A percentile compares a stretch with the other conserved stretches of the same genome.
Evolutionary conservation across 306 rosid species (phyloP).

Genomic region (Begonia peltatifolia): DNA sequence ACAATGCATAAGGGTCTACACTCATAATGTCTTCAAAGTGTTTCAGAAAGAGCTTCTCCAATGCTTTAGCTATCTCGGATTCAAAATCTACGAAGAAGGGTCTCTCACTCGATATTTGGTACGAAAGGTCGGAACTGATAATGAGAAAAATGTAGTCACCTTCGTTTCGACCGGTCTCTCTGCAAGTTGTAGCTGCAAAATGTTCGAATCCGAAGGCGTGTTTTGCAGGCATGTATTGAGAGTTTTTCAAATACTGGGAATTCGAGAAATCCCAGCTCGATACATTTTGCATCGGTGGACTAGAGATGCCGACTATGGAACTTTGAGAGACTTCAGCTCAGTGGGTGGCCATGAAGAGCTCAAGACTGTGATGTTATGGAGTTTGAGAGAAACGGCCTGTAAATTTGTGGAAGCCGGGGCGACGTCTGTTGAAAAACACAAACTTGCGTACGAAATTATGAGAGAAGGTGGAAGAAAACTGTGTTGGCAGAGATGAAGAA

Average conservation of each 20-base stretch:
- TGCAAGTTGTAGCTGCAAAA: slow-evolving; percentile 69
- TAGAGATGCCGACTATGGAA: slow-evolving; percentile 74
- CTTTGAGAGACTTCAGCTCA: slow-evolving; percentile 48
- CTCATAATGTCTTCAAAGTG: slow-evolving; percentile 60
- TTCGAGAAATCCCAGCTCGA: slow-evolving; percentile 68
- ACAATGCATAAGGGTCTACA: slow-evolving; percentile 75
- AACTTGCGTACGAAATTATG: slow-evolving; percentile 82
- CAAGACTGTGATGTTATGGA: slow-evolving; percentile 75
- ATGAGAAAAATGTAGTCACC: slow-evolving; percentile 58
- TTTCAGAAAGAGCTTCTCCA: slow-evolving; percentile 91
- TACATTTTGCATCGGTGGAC: slow-evolving; percentile 89
- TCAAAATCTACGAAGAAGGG: slow-evolving; percentile 61
- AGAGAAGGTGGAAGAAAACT: slow-evolving; percentile 84
- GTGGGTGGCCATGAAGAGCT: slow-evolving; percentile 65
- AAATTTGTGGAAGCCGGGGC: slow-evolving; percentile 86
- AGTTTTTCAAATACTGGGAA: slow-evolving; percentile 76
- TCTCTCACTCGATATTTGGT: slow-evolving; percentile 62
- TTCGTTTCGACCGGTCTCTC: slow-evolving; percentile 38
- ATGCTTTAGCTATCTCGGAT: slow-evolving; percentile 76
- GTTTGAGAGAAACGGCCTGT: slow-evolving; percentile 86
- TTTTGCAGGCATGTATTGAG: slow-evolving; percentile 77
- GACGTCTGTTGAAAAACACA: slow-evolving; percentile 71
- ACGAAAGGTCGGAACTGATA: slow-evolving; percentile 62
- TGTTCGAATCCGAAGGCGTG: slow-evolving; percentile 92
- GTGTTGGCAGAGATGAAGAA: slow-evolving; percentile 62